phyloP scores from a whole-genome alignment of 176 grass and related monocot genomes.

The Musa schizocarpa region DNA sequence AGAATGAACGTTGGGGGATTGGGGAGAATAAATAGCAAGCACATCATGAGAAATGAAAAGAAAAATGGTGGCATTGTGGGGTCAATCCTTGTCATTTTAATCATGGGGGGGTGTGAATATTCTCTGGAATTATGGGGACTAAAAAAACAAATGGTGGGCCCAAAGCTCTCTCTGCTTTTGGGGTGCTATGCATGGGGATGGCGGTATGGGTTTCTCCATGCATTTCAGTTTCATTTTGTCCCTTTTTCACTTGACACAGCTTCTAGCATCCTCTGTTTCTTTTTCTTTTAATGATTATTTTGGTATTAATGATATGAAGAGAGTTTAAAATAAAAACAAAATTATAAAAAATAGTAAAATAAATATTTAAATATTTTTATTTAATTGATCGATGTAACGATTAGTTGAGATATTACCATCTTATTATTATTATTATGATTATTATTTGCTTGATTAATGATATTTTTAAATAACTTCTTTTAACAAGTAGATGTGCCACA shows the following conservation, averaged over 20 bases:
- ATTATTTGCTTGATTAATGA: too few relatives aligned
- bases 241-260: too few relatives aligned
- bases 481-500: too few relatives aligned
- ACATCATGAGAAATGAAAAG: not conserved
- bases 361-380: too few relatives aligned
- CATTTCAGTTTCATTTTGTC: not conserved
- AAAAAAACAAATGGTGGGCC: not conserved
- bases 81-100: not conserved
- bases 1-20: not conserved
- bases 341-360: too few relatives aligned
- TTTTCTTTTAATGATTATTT: not conserved
- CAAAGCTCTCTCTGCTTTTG: not conserved
- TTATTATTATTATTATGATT: too few relatives aligned
- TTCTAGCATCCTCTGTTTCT: too few relatives aligned
- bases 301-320: too few relatives aligned
- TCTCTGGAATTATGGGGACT: not conserved
- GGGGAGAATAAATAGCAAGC: not conserved
- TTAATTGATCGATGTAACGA: too few relatives aligned
- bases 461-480: too few relatives aligned
- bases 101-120: not conserved
- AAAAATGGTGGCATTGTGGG: not conserved
- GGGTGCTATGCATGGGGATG: not conserved
- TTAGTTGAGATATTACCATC: too few relatives aligned
- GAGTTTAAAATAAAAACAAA: too few relatives aligned
- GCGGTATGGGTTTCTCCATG: not conserved